Percentiles rank a stretch among this genome's conserved stretches.
These are phyloP conservation scores for Boletus fagicola DNA, from an alignment of 768 basidiomycete genomes.

Conservation along the genomic window DNA sequence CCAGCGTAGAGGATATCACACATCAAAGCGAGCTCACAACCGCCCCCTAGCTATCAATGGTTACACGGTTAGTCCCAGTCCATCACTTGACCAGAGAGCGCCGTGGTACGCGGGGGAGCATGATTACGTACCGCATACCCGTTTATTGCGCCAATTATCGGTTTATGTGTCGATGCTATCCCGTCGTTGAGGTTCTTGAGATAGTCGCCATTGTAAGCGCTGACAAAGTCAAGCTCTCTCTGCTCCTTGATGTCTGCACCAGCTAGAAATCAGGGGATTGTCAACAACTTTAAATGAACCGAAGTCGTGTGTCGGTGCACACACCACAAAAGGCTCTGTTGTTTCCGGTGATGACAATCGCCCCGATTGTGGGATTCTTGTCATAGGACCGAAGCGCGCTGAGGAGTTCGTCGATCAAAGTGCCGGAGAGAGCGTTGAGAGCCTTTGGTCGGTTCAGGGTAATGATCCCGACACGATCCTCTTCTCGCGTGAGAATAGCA, in stretches of 20 bases:
- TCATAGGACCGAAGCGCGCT: slow-evolving; percentile 67
- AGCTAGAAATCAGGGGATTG: slow-evolving; percentile 36
- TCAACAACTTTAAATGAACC: neutral
- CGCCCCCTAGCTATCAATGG: slow-evolving; percentile 77
- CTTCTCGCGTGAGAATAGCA: slow-evolving; percentile 21
- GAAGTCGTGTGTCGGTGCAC: neutral
- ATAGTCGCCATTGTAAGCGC: slow-evolving; percentile 46
- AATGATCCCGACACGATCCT: slow-evolving; percentile 47
- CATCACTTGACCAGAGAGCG: neutral
- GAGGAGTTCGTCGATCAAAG: slow-evolving; percentile 79
- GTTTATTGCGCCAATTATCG: slow-evolving; percentile 90
- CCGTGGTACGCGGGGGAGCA: neutral
- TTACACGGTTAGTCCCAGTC: slow-evolving; percentile 25
- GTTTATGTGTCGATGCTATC: slow-evolving; percentile 66
- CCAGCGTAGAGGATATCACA: slow-evolving; percentile 93
- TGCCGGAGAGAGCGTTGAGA: slow-evolving; percentile 80
- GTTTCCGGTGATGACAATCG: slow-evolving; percentile 89
- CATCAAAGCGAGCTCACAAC: slow-evolving; percentile 95
- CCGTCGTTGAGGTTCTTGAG: slow-evolving; percentile 44
- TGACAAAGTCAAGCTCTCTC: slow-evolving; percentile 72
- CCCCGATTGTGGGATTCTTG: slow-evolving; percentile 65
- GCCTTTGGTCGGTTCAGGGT: slow-evolving; percentile 85
- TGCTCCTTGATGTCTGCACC: slow-evolving; percentile 99
- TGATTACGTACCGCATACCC: slow-evolving; percentile 68
- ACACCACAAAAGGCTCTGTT: slow-evolving; percentile 66